These are phyloP conservation scores for Calonectria honghensis DNA, from an alignment of 2,329 filamentous ascomycete genomes.

Conservation along the genomic window DNA sequence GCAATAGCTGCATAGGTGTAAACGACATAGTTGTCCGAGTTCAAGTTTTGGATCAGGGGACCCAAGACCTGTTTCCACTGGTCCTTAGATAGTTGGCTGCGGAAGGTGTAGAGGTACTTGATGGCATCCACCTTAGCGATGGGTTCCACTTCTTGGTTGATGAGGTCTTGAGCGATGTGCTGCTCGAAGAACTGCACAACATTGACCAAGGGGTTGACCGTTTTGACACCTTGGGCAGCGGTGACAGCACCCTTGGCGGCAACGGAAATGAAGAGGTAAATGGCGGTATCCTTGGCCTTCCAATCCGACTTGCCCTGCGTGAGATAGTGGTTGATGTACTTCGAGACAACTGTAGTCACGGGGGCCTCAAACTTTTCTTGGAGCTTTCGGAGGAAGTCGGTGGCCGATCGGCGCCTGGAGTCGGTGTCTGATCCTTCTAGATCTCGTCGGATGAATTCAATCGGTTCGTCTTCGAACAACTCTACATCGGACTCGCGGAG, in stretches of 20 bases:
- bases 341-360: constrained; percentile 90
- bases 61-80: constrained; percentile 95
- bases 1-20: constrained; percentile 98
- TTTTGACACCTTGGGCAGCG: constrained; percentile 91
- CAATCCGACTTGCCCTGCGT: constrained; percentile 88
- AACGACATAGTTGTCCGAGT: constrained; percentile 93
- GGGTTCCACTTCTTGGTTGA: constrained; percentile 81
- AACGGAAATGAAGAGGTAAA: constrained; percentile 95
- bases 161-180: constrained; percentile 91
- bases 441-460: constrained; percentile 97
- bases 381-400: constrained; percentile 92
- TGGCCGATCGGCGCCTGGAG: constrained; percentile 92
- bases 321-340: constrained; percentile 91
- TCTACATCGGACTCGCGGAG: constrained; percentile 95
- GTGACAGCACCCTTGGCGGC: constrained; percentile 94
- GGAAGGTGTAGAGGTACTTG: constrained; percentile 98
- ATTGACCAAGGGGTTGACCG: constrained; percentile 89
- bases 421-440: constrained; percentile 97
- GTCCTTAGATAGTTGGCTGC: constrained; percentile 92
- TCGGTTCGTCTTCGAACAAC: constrained; percentile 98
- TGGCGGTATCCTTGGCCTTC: constrained; percentile 98
- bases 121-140: constrained; percentile 98
- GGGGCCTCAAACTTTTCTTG: constrained; percentile 90
- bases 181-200: constrained; percentile 97
- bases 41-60: constrained; percentile 92